Percentiles rank a stretch among this genome's conserved stretches.
Evolutionary conservation across 768 basidiomycete genomes (phyloP).

Genomic region (Sporobolomyces roseus): DNA sequence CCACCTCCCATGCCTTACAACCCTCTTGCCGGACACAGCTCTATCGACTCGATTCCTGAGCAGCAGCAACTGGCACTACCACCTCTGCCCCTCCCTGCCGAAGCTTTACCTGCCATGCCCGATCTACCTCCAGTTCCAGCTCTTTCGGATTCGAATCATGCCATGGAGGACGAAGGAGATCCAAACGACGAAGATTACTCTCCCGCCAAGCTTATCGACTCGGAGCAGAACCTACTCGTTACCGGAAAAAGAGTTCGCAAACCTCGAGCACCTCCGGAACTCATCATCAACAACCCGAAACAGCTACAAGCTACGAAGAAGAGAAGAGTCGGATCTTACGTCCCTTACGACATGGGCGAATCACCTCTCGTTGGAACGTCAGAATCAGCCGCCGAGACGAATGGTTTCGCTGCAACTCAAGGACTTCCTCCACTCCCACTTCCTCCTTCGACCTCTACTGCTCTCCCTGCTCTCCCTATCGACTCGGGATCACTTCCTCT

Average conservation of each 20-base stretch:
- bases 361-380: not conserved
- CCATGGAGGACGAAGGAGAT: not conserved
- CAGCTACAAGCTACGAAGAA: constrained; percentile 19
- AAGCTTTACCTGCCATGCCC: too few species aligned
- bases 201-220: not conserved
- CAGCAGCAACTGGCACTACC: too few species aligned
- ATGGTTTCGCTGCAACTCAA: too few species aligned
- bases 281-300: constrained; percentile 16
- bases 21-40: too few species aligned
- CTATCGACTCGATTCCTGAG: too few species aligned
- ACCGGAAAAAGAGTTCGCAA: constrained; percentile 19
- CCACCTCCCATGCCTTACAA: not conserved
- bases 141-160: not conserved
- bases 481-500: not conserved
- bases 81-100: too few species aligned
- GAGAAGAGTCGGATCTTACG: constrained; percentile 9
- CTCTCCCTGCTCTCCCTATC: constrained; percentile 4
- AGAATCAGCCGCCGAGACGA: too few species aligned
- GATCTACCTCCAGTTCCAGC: not conserved
- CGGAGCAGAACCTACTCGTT: not conserved
- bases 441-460: not conserved
- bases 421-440: not conserved
- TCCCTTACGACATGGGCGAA: not conserved
- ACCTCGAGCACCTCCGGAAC: constrained; percentile 9
- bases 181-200: not conserved